Evolutionary conservation across 2,329 filamentous ascomycete genomes (phyloP).

Genomic region (Penicillium corylophilum): DNA sequence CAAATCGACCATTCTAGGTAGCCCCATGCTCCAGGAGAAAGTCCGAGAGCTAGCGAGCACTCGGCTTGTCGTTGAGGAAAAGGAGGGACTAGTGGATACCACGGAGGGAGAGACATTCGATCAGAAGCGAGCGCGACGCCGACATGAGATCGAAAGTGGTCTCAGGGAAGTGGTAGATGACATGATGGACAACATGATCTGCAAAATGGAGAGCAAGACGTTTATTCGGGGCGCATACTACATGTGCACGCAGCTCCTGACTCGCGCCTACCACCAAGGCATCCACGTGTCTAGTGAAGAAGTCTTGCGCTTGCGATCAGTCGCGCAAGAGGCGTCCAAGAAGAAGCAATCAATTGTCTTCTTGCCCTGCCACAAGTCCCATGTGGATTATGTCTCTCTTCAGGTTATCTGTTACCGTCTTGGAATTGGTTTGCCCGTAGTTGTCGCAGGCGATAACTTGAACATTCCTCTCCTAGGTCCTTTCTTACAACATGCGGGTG

Average conservation of each 20-base stretch:
- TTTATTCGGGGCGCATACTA: slow-evolving; percentile 96
- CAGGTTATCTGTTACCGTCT: slow-evolving; percentile 95
- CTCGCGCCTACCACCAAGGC: slow-evolving; percentile 89
- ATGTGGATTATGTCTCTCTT: slow-evolving; percentile 93
- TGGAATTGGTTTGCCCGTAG: slow-evolving; percentile 81
- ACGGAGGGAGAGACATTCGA: slow-evolving; percentile 27
- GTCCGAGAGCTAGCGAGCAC: slow-evolving; percentile 74
- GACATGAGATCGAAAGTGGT: slow-evolving; percentile 66
- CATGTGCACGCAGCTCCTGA: slow-evolving; percentile 79
- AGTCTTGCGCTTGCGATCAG: slow-evolving; percentile 74
- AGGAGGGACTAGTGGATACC: slow-evolving; percentile 65
- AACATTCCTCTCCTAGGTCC: slow-evolving; percentile 88
- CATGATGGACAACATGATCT: slow-evolving; percentile 94
- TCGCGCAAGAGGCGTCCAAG: slow-evolving; percentile 77
- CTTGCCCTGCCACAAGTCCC: slow-evolving; percentile 87
- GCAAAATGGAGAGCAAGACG: slow-evolving; percentile 93
- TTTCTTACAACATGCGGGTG: slow-evolving; percentile 88
- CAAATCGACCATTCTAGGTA: slow-evolving; percentile 72
- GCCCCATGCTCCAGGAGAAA: slow-evolving; percentile 70
- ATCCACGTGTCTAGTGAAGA: slow-evolving; percentile 97
- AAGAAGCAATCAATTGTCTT: slow-evolving; percentile 97
- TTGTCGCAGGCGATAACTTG: slow-evolving; percentile 93
- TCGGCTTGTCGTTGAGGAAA: slow-evolving; percentile 72
- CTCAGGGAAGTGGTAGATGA: slow-evolving; percentile 79
- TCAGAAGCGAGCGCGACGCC: slow-evolving; percentile 32